A percentile compares a stretch with the other conserved stretches of the same genome.
phyloP scores from a whole-genome alignment of 148 eudicot species.

The Chenopodium suecicum region DNA sequence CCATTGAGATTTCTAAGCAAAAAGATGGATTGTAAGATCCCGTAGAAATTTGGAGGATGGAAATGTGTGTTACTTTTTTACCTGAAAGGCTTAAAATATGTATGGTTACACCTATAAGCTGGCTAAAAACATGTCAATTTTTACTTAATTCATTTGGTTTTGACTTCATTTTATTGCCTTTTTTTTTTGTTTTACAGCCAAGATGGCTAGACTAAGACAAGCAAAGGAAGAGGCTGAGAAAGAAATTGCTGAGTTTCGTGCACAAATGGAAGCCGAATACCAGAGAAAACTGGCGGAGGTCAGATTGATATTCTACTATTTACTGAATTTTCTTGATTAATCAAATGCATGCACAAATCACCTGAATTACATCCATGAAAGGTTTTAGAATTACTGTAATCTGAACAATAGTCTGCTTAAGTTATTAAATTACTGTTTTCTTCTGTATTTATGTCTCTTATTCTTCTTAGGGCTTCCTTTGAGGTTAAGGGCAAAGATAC shows the following conservation, averaged over 20 bases:
- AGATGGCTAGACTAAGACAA: constrained; percentile 77
- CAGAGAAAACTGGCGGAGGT: constrained; percentile 83
- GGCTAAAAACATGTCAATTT: background rate
- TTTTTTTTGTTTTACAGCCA: constrained; percentile 43
- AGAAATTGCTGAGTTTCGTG: constrained; percentile 87
- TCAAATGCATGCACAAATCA: background rate
- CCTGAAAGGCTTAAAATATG: background rate
- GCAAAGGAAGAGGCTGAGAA: constrained; percentile 93
- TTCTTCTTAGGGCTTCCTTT: background rate
- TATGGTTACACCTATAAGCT: background rate
- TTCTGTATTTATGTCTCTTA: background rate
- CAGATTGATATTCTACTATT: constrained; percentile 2
- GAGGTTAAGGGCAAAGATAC: background rate
- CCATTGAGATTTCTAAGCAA: background rate
- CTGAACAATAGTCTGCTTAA: too few species aligned
- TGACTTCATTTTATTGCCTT: background rate
- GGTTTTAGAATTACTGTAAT: background rate
- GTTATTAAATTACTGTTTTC: too few species aligned
- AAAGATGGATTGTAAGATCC: background rate
- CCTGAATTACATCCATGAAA: background rate
- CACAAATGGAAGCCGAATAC: constrained; percentile 71
- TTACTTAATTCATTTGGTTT: background rate
- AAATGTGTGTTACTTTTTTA: background rate
- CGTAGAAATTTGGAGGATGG: background rate
- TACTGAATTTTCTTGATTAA: background rate